Evolutionary conservation across 2,329 filamentous ascomycete genomes (phyloP), one percentile per base, ranked within the genome.

Genomic region (Lecanicillium sp.): DNA sequence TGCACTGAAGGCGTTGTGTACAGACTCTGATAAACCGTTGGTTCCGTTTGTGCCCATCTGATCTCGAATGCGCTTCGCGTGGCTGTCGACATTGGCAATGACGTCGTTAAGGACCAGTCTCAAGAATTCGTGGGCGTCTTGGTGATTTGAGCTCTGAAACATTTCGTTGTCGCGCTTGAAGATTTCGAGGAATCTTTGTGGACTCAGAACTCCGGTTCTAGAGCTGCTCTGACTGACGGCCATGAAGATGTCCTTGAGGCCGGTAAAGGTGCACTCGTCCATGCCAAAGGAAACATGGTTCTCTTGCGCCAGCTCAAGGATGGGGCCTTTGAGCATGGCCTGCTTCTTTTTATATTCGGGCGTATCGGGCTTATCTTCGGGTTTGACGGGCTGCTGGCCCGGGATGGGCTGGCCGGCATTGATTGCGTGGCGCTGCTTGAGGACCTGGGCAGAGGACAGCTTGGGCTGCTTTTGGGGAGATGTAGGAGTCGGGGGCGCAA

Each of bases 341-440:
- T 93, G 83, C 69, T 95, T 96, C 75, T 98, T 98, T 70, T 96
- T 96, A 70, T 93, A 95, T 68, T 98, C 93, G 1, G 91, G 89
- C 2, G 90, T 90, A 60, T 97, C 90, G 53, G 87, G 87, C 65
- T 90, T 95, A 61, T 97, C 93, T 65, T 97, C 93, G 8, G 88
- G 87, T 57, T 90, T 73, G 35, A 74, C 53, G 3, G 66, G 84
- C 50, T 70, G 74, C 26, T 74, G 75, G 30, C 74, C 74, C 11
- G 74, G 74, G 15, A 76, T 70, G 20, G 77, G 67, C 51, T 80
- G 77, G 24, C 75, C 74, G 15, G 73, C 62, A 54, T 72, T 76
- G 55, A 79, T 68, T 51, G 74, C 70, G 56, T 75, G 72, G 59
- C 80, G 69, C 54, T 76, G 77, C 57, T 78, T 77, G 55, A 74